These are phyloP conservation scores for Didymella glomerata DNA, from an alignment of 2,329 filamentous ascomycete genomes.

Conservation along the genomic window DNA sequence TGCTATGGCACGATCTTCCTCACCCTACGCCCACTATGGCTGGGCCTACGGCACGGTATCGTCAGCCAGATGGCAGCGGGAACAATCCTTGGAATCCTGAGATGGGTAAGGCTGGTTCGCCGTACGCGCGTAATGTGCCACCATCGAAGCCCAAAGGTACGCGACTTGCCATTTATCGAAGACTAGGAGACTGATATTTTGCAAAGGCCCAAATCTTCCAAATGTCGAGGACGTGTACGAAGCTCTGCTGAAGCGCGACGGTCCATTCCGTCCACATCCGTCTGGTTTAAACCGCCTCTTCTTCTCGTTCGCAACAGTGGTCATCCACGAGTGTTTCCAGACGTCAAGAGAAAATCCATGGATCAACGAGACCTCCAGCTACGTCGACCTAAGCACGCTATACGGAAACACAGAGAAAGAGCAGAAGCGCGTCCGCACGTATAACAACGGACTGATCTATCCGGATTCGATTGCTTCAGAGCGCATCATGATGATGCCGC, in stretches of 20 bases:
- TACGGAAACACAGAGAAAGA: constrained; percentile 73
- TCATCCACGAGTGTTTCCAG: constrained; percentile 68
- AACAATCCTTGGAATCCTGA: constrained; percentile 63
- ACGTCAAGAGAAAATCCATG: constrained; percentile 69
- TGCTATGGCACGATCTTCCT: constrained; percentile 63
- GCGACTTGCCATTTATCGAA: constrained; percentile 32
- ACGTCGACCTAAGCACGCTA: constrained; percentile 74
- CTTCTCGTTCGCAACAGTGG: constrained; percentile 75
- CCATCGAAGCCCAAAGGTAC: constrained; percentile 60
- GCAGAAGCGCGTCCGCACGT: constrained; percentile 70
- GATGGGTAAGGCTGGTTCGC: constrained; percentile 62
- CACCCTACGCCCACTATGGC: constrained; percentile 60
- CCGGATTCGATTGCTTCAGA: constrained; percentile 73
- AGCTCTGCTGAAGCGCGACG: constrained; percentile 69
- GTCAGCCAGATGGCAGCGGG: constrained; percentile 49
- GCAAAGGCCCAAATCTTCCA: constrained; percentile 53
- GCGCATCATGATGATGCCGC: constrained; percentile 70
- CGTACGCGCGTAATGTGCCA: constrained; percentile 67
- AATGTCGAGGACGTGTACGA: constrained; percentile 72
- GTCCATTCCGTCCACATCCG: constrained; percentile 69
- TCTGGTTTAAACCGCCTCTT: constrained; percentile 75
- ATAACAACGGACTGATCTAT: constrained; percentile 71
- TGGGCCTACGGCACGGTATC: constrained; percentile 56
- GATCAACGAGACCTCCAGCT: constrained; percentile 73
- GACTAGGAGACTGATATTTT: constrained; percentile 34